Conservation (phyloP, 306 rosid genomes). For the Lathyrus aphaca region DNA sequence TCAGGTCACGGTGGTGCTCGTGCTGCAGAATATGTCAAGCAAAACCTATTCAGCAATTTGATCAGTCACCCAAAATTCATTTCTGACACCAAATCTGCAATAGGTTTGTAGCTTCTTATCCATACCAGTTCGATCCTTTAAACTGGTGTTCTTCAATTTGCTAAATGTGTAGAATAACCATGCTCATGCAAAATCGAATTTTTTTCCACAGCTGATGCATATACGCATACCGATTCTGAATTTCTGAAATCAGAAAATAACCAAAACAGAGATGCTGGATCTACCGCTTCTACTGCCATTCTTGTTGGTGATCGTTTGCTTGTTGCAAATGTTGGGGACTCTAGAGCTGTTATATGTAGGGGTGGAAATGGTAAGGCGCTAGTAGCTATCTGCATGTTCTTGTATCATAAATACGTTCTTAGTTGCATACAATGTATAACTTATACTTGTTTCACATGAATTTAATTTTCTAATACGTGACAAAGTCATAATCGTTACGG, state of each 20-base stretch:
- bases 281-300: constrained; percentile 98
- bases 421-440: not conserved
- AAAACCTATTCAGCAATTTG: constrained; percentile 92
- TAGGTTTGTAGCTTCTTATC: constrained; percentile 54
- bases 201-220: constrained; percentile 84
- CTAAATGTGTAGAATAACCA: constrained; percentile 26
- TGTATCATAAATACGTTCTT: constrained; percentile 3
- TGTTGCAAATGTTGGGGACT: constrained; percentile 97
- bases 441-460: not conserved
- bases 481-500: not conserved
- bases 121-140: not conserved
- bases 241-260: constrained; percentile 93
- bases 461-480: constrained; percentile 16
- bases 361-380: constrained; percentile 80
- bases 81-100: constrained; percentile 93
- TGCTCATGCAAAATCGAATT: constrained; percentile 11
- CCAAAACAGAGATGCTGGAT: constrained; percentile 96
- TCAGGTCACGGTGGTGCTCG: constrained; percentile 99
- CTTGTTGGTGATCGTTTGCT: constrained; percentile 94
- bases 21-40: constrained; percentile 98
- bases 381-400: not conserved
- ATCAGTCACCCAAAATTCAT: constrained; percentile 91
- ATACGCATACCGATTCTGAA: constrained; percentile 86
- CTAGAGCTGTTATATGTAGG: constrained; percentile 93
- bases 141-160: constrained; percentile 24